Conservation (phyloP, 257 asterid species). For the Coffea canephora region DNA sequence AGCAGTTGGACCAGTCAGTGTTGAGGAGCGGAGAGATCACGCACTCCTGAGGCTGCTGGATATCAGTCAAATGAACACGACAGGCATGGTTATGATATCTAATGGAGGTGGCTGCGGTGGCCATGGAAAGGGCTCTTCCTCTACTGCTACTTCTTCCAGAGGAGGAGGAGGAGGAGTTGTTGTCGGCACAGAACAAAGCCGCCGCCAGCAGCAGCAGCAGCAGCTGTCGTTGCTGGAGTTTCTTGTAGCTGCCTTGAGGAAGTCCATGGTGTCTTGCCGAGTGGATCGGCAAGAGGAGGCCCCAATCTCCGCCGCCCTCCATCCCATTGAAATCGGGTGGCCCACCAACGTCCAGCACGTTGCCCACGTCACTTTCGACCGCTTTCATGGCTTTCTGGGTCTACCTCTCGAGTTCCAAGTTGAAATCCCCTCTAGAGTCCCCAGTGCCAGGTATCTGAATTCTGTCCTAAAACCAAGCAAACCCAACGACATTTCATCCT, state of each 20-base stretch:
- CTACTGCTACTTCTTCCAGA: background rate
- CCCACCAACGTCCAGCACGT: slow-evolving; percentile 91
- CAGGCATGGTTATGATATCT: slow-evolving; percentile 74
- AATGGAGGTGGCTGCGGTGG: slow-evolving; percentile 55
- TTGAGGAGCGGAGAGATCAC: too few relatives aligned
- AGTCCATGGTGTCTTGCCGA: slow-evolving; percentile 90
- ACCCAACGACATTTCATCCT: background rate
- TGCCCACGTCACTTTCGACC: slow-evolving; percentile 89
- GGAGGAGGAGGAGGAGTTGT: background rate
- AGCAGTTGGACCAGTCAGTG: too few relatives aligned
- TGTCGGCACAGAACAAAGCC: slow-evolving; percentile 36
- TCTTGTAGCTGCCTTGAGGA: slow-evolving; percentile 71
- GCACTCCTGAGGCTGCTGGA: too few relatives aligned
- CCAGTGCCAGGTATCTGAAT: slow-evolving; percentile 81
- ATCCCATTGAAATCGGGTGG: slow-evolving; percentile 89
- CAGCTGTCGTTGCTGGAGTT: slow-evolving; percentile 64
- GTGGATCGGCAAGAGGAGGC: slow-evolving; percentile 57
- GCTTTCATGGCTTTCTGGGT: slow-evolving; percentile 89
- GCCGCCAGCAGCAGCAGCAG: slow-evolving; percentile 31
- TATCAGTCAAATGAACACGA: slow-evolving; percentile 6
- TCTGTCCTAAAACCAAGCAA: background rate
- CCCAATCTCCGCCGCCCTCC: slow-evolving; percentile 43
- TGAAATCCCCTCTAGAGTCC: slow-evolving; percentile 79
- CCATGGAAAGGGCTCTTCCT: slow-evolving; percentile 14
- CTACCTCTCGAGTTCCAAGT: slow-evolving; percentile 91